Conservation (phyloP, 352 stramenopile genomes). For the Globisporangium irregulare region DNA sequence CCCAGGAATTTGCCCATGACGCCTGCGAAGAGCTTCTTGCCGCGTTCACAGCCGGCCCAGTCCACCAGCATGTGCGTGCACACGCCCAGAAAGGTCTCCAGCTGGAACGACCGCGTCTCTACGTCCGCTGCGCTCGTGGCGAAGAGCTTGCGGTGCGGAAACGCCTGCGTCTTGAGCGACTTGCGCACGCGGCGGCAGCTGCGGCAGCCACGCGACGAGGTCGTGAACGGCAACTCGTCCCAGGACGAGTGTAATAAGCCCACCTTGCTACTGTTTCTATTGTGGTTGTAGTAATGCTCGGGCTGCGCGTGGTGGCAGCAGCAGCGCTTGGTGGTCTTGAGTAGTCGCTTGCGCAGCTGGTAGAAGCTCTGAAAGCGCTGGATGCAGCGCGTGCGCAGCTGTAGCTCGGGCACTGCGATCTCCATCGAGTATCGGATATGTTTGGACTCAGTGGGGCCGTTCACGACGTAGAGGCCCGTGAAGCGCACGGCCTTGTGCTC, state of each 20-base stretch:
- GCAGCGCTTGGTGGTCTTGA: conserved; percentile 44
- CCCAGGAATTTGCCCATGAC: conserved; percentile 54
- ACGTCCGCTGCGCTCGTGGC: conserved; percentile 42
- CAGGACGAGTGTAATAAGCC: conserved; percentile 14
- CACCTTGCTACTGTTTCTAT: conserved; percentile 17
- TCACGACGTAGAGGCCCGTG: conserved; percentile 50
- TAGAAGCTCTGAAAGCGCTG: conserved; percentile 63
- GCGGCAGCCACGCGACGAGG: conserved; percentile 29
- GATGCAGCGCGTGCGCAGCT: conserved; percentile 45
- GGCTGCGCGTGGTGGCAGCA: conserved; percentile 26
- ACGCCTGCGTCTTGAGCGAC: conserved; percentile 37
- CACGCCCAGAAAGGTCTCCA: conserved; percentile 50
- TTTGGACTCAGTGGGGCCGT: conserved; percentile 40
- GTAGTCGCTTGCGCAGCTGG: conserved; percentile 44
- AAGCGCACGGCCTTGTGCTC: conserved; percentile 43
- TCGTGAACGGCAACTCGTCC: conserved; percentile 16
- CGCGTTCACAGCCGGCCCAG: conserved; percentile 52
- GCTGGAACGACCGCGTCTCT: conserved; percentile 37
- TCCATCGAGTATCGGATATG: conserved; percentile 74
- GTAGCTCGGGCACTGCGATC: conserved; percentile 34
- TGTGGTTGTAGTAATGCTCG: conserved; percentile 10
- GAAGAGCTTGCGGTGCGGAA: conserved; percentile 55
- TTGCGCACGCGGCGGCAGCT: conserved; percentile 37
- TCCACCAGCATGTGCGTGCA: conserved; percentile 33
- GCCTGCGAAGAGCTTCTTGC: conserved; percentile 33